These are phyloP conservation scores for Apiotrichum laibachii DNA, from an alignment of 1,284 basidiomycete genomes.

Conservation along the genomic window DNA sequence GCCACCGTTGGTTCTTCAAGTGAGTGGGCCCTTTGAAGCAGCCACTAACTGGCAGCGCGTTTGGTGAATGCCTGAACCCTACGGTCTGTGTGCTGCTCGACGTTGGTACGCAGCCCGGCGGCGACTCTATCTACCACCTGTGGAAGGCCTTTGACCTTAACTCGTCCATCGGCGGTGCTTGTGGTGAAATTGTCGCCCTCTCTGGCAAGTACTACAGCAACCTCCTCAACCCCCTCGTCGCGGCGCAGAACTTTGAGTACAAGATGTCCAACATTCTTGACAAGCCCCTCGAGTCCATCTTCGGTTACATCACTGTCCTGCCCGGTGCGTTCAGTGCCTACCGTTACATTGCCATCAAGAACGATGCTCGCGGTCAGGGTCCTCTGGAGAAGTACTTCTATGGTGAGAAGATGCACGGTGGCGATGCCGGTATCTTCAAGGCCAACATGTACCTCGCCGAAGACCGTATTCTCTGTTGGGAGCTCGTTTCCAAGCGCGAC, in stretches of 20 bases:
- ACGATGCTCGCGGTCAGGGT: constrained; percentile 64
- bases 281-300: constrained; percentile 74
- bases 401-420: constrained; percentile 89
- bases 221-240: constrained; percentile 73
- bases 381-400: constrained; percentile 92
- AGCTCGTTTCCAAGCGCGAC: constrained; percentile 82
- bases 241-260: constrained; percentile 64
- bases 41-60: constrained; percentile 55
- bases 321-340: constrained; percentile 95
- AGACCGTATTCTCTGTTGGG: constrained; percentile 80
- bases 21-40: constrained; percentile 11
- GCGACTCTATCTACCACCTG: constrained; percentile 85
- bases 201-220: constrained; percentile 78
- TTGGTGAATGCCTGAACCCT: constrained; percentile 55
- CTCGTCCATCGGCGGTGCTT: constrained; percentile 91
- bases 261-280: constrained; percentile 94
- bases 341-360: constrained; percentile 83
- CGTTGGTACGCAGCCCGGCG: constrained; percentile 88
- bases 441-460: constrained; percentile 96
- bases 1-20: constrained; percentile 81
- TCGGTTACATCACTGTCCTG: constrained; percentile 89
- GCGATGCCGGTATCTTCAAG: constrained; percentile 84
- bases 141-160: constrained; percentile 98
- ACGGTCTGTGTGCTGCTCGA: constrained; percentile 94
- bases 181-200: constrained; percentile 90